Conservation (phyloP, 768 basidiomycete species). For the Tulasnella sp. region DNA sequence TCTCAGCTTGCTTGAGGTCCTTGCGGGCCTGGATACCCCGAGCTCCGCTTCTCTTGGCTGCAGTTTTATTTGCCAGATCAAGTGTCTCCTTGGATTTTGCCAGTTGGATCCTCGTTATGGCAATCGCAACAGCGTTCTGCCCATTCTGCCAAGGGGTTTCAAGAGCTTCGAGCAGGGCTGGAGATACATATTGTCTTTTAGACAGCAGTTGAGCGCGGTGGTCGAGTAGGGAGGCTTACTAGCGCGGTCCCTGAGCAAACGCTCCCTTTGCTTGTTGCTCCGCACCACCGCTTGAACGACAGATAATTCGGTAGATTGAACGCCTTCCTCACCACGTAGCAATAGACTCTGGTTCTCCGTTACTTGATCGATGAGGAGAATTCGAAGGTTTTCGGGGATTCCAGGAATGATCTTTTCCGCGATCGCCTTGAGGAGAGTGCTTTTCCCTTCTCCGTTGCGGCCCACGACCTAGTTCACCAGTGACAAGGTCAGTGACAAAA, state of each 20-base stretch:
- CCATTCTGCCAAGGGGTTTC: constrained; percentile 28
- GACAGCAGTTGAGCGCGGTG: neutral
- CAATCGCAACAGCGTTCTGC: constrained; percentile 25
- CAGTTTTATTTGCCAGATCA: constrained; percentile 45
- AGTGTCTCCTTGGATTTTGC: constrained; percentile 32
- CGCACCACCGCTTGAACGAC: constrained; percentile 45
- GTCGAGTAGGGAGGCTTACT: neutral
- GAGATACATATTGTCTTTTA: neutral
- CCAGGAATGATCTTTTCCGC: constrained; percentile 48
- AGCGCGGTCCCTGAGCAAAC: neutral
- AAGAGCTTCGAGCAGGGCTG: constrained; percentile 33
- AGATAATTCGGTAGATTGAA: constrained; percentile 32
- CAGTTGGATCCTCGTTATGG: constrained; percentile 29
- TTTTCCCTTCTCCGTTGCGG: constrained; percentile 55
- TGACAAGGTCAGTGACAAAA: neutral
- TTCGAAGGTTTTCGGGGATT: constrained; percentile 41
- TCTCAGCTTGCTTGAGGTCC: constrained; percentile 47
- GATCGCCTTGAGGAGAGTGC: constrained; percentile 50
- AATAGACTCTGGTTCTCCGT: constrained; percentile 33
- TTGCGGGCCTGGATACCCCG: constrained; percentile 56
- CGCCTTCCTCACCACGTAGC: constrained; percentile 22
- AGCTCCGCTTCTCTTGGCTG: constrained; percentile 51
- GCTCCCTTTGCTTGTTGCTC: constrained; percentile 41
- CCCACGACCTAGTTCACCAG: constrained; percentile 38
- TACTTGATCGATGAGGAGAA: constrained; percentile 47